Base-by-base conservation (phyloP, 108 stramenopile genomes). In the Nitzschia putrida region DNA sequence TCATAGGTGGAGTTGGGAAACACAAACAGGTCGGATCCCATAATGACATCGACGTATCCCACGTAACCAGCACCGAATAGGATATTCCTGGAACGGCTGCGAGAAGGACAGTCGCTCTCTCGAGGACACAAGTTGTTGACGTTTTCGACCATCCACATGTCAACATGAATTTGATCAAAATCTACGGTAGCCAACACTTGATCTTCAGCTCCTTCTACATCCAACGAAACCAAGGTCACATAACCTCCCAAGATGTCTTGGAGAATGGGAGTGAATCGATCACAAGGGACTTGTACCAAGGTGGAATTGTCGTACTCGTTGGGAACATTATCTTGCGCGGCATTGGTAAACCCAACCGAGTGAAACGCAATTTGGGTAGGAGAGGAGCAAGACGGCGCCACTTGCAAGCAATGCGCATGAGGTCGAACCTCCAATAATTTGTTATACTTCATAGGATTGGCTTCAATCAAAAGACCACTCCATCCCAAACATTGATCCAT, bases 201-300 rank as follows among this genome's bases (percentile, higher is more conserved):
- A 5, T 53, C 11, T 57, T 88, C 88, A 0, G 85, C 78, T 1
- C 88, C 88, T 71, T 88, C 88, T 40, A 86, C 88, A 57, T 88
- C 88, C 72, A 88, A 53, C 3, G 85, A 86, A 38, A 88, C 78
- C 49, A 88, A 88, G 13, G 69, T 58, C 14, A 83, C 64, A 0
- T 50, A 40, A 14, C 72, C 63, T 8, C 68, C 42, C 54, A 88
- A 83, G 6, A 88, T 40, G 24, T 85, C 80, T 16, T 55, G 16
- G 24, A 88, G 57, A 0, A 76, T 69, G 4, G 74, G 73, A 21
- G 80, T 77, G 21, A 87, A 56, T 10, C 71, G 67, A 22, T 80
- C 87, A 49, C 84, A 88, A 23, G 84, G 82, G 5, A 87, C 76
- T n/a, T 78, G 60, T 0, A 84, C 72, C 23, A 77, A 69, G 6